These are phyloP conservation scores for Populus trichocarpa DNA, from an alignment of 441 rosid genomes.

Conservation along the genomic window DNA sequence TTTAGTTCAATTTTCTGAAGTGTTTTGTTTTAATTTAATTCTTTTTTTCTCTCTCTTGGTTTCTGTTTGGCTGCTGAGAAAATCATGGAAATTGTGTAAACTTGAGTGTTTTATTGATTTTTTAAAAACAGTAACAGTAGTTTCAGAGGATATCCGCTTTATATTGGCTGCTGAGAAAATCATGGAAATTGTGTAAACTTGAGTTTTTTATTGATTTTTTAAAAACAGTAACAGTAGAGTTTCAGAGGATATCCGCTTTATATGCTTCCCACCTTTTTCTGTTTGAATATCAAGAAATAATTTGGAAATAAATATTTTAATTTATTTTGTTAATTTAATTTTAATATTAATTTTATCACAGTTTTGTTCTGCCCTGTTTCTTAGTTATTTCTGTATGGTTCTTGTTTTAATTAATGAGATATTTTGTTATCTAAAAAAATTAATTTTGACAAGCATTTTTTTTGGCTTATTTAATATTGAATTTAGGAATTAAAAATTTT, in stretches of 20 bases:
- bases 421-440: neutral
- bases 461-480: neutral
- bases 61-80: slow-evolving; percentile 23
- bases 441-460: neutral
- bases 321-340: neutral
- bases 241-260: neutral
- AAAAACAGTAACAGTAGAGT: too few species aligned
- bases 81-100: neutral
- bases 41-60: neutral
- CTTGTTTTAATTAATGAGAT: neutral
- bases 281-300: neutral
- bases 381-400: neutral
- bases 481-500: neutral
- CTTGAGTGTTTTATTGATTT: neutral
- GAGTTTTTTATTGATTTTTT: too few species aligned
- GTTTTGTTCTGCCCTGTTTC: neutral
- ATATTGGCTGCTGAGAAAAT: too few species aligned
- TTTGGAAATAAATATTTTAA: neutral
- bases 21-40: neutral
- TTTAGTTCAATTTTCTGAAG: neutral
- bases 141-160: too few species aligned
- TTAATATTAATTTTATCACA: neutral
- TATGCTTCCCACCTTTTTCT: neutral
- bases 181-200: too few species aligned
- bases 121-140: neutral